These are phyloP conservation scores for Epithele typhae DNA, from an alignment of 768 basidiomycete species.

Conservation along the genomic window DNA sequence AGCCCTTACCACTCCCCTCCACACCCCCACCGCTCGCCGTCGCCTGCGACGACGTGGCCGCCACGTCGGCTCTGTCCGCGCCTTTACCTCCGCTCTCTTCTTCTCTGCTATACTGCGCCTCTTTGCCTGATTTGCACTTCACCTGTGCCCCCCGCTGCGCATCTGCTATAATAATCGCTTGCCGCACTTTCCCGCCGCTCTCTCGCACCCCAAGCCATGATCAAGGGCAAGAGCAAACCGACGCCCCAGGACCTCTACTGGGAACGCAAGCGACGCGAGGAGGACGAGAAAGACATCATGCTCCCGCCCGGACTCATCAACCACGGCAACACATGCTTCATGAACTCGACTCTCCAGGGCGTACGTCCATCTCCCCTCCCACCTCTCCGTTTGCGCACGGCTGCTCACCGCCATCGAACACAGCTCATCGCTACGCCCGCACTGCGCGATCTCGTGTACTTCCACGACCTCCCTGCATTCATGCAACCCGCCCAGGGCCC, in stretches of 20 bases:
- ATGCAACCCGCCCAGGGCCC: constrained; percentile 41
- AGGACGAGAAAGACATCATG: constrained; percentile 52
- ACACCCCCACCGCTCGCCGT: no score
- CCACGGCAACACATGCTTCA: constrained; percentile 91
- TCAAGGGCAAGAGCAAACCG: constrained; percentile 38
- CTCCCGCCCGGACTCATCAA: constrained; percentile 75
- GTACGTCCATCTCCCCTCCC: constrained; percentile 41
- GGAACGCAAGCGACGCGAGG: constrained; percentile 56
- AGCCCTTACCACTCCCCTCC: no score
- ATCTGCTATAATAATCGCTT: not conserved
- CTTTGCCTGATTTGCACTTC: constrained; percentile 6
- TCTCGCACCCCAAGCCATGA: constrained; percentile 11
- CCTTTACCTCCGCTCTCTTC: no score
- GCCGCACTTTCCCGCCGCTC: not conserved
- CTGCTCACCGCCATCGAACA: no score
- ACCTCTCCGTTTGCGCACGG: not conserved
- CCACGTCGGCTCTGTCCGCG: no score
- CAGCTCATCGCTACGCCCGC: constrained; percentile 67
- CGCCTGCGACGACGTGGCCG: no score
- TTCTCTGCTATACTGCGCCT: constrained; percentile 1
- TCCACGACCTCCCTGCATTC: constrained; percentile 41
- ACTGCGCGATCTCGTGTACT: constrained; percentile 53
- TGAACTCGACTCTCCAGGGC: constrained; percentile 92
- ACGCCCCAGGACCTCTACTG: constrained; percentile 63
- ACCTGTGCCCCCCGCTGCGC: constrained; percentile 7